Base-by-base conservation (phyloP, 2,329 filamentous ascomycete species). In the Pestalotiopsis sp. region DNA sequence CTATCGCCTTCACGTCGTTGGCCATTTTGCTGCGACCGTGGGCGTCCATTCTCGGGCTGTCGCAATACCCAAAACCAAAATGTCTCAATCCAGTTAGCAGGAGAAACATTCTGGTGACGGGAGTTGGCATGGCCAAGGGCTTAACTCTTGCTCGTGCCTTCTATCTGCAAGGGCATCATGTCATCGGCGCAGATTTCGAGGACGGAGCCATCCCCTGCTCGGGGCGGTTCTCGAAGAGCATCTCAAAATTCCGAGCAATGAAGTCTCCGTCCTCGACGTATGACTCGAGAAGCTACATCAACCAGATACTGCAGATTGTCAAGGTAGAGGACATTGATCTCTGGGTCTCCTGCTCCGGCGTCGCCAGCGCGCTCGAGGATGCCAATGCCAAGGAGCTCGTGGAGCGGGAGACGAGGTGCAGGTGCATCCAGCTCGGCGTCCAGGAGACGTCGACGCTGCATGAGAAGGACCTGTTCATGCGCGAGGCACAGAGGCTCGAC, bases 341-440 rank as follows among this genome's bases (percentile, higher is more conserved):
- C 3, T 95, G 92, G 92, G 87, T 94, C 3, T 90, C 89, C 23
- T 93, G 91, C 73, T 93, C 91, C 0, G 90, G 89, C n/a, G 89
- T 92, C 9, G 84, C 86, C 1, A 88, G 87, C 0, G 90, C 89
- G 0, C 78, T 91, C 13, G 89, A 92, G 73, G 92, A 94, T 75
- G 91, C 89, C 0, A 78, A 86, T 45, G 90, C 90, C 1, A 90
- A 89, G 70, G 86, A 91, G 68, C 80, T 84, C 2, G 80, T 93
- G 20, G 88, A 92, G 72, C 79, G 81, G 14, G 81, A 84, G 41
- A 90, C 89, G 0, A 72, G 72, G 1, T 92, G 91, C 74, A 87
- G 83, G 70, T 90, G 87, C 3, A 83, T 94, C 2, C 90, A 93
- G 69, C 89, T 92, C 73, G 84, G 87, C 38, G 78, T 85, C 0